phyloP scores from a whole-genome alignment of 306 rosid genomes.

The Vigna reflexopilosa region DNA sequence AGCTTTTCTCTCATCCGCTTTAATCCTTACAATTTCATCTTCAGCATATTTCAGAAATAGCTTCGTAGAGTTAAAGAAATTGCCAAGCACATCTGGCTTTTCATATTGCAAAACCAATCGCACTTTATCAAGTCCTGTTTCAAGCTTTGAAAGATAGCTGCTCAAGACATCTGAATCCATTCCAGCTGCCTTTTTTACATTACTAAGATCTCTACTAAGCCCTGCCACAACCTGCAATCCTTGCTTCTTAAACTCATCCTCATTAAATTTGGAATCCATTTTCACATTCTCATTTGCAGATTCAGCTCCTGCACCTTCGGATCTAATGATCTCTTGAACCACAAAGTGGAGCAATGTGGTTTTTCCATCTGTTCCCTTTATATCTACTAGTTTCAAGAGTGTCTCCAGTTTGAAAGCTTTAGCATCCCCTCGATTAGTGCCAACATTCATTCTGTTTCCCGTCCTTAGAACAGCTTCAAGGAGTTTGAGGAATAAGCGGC shows the following conservation, averaged over 20 bases:
- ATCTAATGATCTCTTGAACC: constrained; percentile 96
- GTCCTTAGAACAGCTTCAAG: constrained; percentile 99
- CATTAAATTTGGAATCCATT: constrained; percentile 57
- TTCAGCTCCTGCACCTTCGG: constrained; percentile 77
- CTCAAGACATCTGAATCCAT: constrained; percentile 97
- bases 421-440: constrained; percentile 96
- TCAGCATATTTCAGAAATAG: constrained; percentile 80
- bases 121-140: constrained; percentile 91
- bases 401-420: constrained; percentile 93
- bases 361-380: constrained; percentile 98
- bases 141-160: constrained; percentile 89
- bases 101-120: constrained; percentile 75
- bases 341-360: constrained; percentile 97
- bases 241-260: constrained; percentile 81
- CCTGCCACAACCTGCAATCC: constrained; percentile 93
- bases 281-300: constrained; percentile 56
- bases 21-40: constrained; percentile 74
- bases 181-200: constrained; percentile 91
- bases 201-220: constrained; percentile 81
- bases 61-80: constrained; percentile 77
- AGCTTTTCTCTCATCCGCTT: constrained; percentile 79
- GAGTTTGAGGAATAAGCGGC: constrained; percentile 90
- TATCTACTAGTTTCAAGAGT: constrained; percentile 88
- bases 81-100: constrained; percentile 70
- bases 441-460: constrained; percentile 98